Conservation (phyloP, 139 green algal species). For the Nannochloris sp. region DNA sequence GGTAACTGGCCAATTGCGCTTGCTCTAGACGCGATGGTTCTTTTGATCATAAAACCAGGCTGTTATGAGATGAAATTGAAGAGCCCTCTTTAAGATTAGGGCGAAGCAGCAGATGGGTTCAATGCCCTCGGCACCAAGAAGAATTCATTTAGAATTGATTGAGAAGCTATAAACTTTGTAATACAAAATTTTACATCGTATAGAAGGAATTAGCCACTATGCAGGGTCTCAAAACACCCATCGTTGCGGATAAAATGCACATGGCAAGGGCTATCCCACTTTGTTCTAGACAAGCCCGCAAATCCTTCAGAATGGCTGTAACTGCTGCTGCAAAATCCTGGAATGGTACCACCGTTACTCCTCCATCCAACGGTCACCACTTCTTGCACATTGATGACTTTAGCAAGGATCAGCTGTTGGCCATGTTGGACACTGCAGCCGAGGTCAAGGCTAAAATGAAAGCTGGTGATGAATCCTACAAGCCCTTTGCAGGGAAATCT, state of each 20-base stretch:
- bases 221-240: no score
- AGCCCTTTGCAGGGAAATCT: slow-evolving; percentile 84
- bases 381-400: slow-evolving; percentile 93
- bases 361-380: slow-evolving; percentile 20
- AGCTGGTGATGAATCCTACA: slow-evolving; percentile 69
- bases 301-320: not conserved
- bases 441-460: slow-evolving; percentile 81
- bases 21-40: no score
- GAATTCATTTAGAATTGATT: no score
- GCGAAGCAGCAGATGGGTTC: no score
- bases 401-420: slow-evolving; percentile 67
- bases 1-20: slow-evolving; percentile 67
- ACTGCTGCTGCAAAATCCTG: not conserved
- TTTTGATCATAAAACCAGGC: no score
- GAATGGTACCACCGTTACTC: not conserved
- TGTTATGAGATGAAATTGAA: no score
- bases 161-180: no score
- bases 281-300: not conserved
- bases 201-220: no score
- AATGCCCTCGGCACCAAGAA: no score
- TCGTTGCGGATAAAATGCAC: no score
- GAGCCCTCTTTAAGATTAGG: no score
- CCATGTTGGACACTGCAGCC: slow-evolving; percentile 70
- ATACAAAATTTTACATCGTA: no score
- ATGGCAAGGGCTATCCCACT: not conserved